Conservation (phyloP, 169 alveolate genomes). For the Perkinsus chesapeaki region DNA sequence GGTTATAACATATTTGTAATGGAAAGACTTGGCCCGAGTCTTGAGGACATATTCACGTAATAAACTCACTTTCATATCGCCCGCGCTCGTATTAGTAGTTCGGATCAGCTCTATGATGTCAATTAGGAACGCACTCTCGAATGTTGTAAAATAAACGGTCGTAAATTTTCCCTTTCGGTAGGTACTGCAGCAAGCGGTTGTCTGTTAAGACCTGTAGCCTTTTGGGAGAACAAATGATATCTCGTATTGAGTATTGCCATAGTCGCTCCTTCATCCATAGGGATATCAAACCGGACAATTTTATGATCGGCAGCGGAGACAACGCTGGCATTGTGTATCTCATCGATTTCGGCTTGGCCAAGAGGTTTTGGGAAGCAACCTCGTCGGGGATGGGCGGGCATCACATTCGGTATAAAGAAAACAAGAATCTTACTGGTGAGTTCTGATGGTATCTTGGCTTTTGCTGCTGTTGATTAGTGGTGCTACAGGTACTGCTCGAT, state of each 20-base stretch:
- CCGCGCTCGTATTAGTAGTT: too few species aligned
- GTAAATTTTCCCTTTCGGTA: too few species aligned
- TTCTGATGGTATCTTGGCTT: background rate
- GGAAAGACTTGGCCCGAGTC: constrained; percentile 67
- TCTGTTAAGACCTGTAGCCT: constrained; percentile 86
- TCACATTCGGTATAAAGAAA: constrained; percentile 94
- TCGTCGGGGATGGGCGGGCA: constrained; percentile 78
- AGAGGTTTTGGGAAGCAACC: constrained; percentile 83
- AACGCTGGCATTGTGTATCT: constrained; percentile 71
- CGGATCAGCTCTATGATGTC: too few species aligned
- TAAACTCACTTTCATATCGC: too few species aligned
- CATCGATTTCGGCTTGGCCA: constrained; percentile 93
- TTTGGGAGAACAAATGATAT: constrained; percentile 91
- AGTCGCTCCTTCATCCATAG: constrained; percentile 64
- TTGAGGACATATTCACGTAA: constrained; percentile 55
- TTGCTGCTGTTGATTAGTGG: background rate
- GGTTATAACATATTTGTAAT: constrained; percentile 59
- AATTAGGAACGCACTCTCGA: too few species aligned
- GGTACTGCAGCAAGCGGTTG: constrained; percentile 85
- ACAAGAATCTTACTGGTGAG: constrained; percentile 82
- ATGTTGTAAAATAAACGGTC: too few species aligned
- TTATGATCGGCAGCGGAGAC: constrained; percentile 76
- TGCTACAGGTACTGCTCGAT: constrained; percentile 91
- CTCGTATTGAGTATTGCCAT: constrained; percentile 75
- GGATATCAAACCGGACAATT: constrained; percentile 82